These are phyloP conservation scores for Naumovozyma castellii DNA, from an alignment of 805 yeast species.

Conservation along the genomic window DNA sequence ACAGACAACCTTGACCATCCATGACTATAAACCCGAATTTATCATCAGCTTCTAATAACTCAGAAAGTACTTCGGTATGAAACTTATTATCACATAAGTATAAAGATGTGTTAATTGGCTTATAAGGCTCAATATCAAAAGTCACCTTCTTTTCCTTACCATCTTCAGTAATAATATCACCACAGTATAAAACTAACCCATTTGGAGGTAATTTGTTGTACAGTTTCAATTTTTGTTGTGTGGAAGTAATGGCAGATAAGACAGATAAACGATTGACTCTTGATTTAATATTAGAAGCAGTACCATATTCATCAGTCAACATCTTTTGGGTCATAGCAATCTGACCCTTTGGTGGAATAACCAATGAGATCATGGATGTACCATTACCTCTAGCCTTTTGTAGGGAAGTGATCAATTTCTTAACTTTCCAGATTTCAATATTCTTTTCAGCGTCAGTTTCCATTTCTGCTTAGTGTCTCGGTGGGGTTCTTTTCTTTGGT, in stretches of 20 bases:
- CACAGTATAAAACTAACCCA: constrained; percentile 95
- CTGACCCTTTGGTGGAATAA: constrained; percentile 93
- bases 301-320: constrained; percentile 97
- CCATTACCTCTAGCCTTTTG: constrained; percentile 96
- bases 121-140: constrained; percentile 96
- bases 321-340: constrained; percentile 77
- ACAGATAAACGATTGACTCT: constrained; percentile 95
- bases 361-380: constrained; percentile 95
- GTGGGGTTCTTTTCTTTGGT: no score
- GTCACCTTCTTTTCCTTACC: constrained; percentile 96
- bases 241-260: constrained; percentile 91
- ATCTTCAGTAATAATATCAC: constrained; percentile 94
- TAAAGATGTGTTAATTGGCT: constrained; percentile 94
- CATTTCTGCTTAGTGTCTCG: constrained; percentile 6
- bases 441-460: constrained; percentile 85
- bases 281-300: constrained; percentile 95
- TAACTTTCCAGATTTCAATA: constrained; percentile 98
- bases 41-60: constrained; percentile 89
- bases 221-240: constrained; percentile 90
- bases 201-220: constrained; percentile 86
- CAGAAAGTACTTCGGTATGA: constrained; percentile 94
- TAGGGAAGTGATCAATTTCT: constrained; percentile 80
- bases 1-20: constrained; percentile 99
- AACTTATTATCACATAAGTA: constrained; percentile 96
- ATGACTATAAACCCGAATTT: constrained; percentile 94